phyloP scores from a whole-genome alignment of 1,284 basidiomycete genomes.

The Cryptococcus maquisensis region DNA sequence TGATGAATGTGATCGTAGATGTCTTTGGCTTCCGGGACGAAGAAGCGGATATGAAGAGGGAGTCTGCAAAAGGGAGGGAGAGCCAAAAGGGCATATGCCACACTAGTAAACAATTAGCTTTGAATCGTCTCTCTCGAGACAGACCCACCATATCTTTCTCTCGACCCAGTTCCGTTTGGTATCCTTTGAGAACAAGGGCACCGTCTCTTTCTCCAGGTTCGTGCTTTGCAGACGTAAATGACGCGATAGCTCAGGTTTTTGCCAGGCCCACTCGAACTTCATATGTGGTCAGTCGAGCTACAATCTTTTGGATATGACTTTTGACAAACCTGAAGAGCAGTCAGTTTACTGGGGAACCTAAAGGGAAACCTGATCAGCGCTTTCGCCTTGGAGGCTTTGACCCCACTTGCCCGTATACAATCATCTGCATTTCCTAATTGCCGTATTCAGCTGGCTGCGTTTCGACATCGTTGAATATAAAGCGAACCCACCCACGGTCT shows the following conservation, averaged over 20 bases:
- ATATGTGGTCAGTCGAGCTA: background rate
- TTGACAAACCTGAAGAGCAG: slow-evolving; percentile 58
- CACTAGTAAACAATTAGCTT: slow-evolving; percentile 17
- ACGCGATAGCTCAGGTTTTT: slow-evolving; percentile 58
- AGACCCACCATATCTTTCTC: slow-evolving; percentile 37
- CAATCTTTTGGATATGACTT: background rate
- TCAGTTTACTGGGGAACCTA: slow-evolving; percentile 75
- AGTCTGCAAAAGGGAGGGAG: slow-evolving; percentile 29
- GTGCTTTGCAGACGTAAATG: slow-evolving; percentile 38
- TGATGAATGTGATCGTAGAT: slow-evolving; percentile 12
- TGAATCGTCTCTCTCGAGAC: background rate
- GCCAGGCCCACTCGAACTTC: slow-evolving; percentile 92
- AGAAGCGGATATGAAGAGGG: slow-evolving; percentile 58
- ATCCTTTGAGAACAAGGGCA: slow-evolving; percentile 38
- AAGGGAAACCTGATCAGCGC: background rate
- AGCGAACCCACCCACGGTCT: slow-evolving; percentile 65
- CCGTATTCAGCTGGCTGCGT: background rate
- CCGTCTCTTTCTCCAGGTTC: slow-evolving; percentile 2
- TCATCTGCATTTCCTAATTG: slow-evolving; percentile 67
- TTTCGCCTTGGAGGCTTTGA: background rate
- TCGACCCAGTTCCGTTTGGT: slow-evolving; percentile 34
- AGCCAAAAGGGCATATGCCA: slow-evolving; percentile 39
- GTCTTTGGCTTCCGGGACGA: slow-evolving; percentile 55
- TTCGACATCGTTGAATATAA: background rate
- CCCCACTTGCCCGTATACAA: slow-evolving; percentile 60